Percentiles rank a stretch among this genome's conserved stretches.
Evolutionary conservation across 139 green algal genomes (phyloP).

Genomic region (Chlorella sp.): DNA sequence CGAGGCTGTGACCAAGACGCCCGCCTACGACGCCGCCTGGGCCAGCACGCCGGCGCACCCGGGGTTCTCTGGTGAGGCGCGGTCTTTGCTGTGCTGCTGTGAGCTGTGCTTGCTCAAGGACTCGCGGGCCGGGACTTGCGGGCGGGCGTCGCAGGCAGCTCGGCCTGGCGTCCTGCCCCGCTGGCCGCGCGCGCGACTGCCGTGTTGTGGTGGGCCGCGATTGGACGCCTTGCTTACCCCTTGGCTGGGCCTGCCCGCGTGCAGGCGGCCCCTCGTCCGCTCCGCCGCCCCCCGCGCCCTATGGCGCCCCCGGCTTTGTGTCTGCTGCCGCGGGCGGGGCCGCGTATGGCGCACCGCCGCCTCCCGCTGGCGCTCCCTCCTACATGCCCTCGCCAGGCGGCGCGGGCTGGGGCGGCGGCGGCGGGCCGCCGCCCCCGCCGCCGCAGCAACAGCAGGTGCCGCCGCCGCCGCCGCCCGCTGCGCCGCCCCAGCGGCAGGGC

Average conservation of each 20-base stretch:
- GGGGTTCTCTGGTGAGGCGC: slow-evolving; percentile 14
- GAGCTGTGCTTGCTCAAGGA: slow-evolving; percentile 11
- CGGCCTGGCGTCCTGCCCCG: background rate
- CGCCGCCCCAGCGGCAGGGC: background rate
- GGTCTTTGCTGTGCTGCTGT: background rate
- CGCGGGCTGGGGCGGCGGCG: background rate
- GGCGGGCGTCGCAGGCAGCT: background rate
- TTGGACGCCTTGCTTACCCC: too few species aligned
- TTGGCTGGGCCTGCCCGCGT: too few species aligned
- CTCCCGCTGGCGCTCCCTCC: too few species aligned
- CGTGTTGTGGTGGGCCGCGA: too few species aligned
- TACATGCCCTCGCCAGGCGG: slow-evolving; percentile 7
- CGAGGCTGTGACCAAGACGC: slow-evolving; percentile 54
- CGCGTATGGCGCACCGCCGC: too few species aligned
- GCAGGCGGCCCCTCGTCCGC: too few species aligned
- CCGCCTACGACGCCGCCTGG: slow-evolving; percentile 49
- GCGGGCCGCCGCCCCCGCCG: background rate
- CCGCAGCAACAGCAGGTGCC: too few species aligned
- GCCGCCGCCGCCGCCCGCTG: background rate
- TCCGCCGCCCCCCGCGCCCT: too few species aligned
- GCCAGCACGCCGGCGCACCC: slow-evolving; percentile 38
- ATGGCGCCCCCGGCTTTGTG: too few species aligned
- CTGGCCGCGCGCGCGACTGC: background rate
- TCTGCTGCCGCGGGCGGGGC: too few species aligned
- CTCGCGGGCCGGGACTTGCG: slow-evolving; percentile 12